Percentiles rank a stretch among this genome's conserved stretches.
Conservation (phyloP, 345 rosid species). For the Eucalyptus rudis region DNA sequence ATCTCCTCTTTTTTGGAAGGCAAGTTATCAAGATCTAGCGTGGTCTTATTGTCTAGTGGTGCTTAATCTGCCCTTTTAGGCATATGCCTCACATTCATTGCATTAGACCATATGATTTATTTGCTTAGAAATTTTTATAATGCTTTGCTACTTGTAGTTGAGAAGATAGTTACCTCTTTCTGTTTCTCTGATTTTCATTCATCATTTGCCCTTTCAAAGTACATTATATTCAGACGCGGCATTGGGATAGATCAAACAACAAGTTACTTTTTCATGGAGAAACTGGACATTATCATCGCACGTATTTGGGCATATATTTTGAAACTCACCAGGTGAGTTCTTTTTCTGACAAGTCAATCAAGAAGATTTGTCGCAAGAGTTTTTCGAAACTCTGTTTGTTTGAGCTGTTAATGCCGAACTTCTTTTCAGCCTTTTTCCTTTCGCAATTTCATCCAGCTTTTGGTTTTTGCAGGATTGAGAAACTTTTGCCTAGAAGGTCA, state of each 20-base stretch:
- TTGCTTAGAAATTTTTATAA: not conserved
- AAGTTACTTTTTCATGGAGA: conserved; percentile 74
- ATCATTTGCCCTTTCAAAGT: conserved; percentile 26
- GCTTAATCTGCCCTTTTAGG: not conserved
- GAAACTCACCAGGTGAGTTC: conserved; percentile 44
- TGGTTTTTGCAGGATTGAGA: conserved; percentile 51
- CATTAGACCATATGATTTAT: not conserved
- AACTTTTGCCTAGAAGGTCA: conserved; percentile 32
- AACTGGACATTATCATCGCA: conserved; percentile 66
- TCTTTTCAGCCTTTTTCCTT: not conserved
- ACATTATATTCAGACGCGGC: conserved; percentile 87
- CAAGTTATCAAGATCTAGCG: not conserved
- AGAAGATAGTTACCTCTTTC: not conserved
- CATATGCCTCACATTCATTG: not conserved
- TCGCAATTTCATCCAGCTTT: not conserved
- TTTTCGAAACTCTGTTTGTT: not conserved
- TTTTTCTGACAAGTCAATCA: not conserved
- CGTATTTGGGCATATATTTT: conserved; percentile 66
- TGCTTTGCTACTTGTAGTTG: not conserved
- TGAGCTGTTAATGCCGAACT: not conserved
- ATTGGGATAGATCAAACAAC: conserved; percentile 74
- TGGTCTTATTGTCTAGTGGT: not conserved
- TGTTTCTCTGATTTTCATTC: not conserved
- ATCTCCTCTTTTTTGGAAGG: not conserved
- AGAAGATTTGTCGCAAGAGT: not conserved